Base-by-base conservation (phyloP, 495 filamentous ascomycete species). In the Hypoxylon lenormandii region DNA sequence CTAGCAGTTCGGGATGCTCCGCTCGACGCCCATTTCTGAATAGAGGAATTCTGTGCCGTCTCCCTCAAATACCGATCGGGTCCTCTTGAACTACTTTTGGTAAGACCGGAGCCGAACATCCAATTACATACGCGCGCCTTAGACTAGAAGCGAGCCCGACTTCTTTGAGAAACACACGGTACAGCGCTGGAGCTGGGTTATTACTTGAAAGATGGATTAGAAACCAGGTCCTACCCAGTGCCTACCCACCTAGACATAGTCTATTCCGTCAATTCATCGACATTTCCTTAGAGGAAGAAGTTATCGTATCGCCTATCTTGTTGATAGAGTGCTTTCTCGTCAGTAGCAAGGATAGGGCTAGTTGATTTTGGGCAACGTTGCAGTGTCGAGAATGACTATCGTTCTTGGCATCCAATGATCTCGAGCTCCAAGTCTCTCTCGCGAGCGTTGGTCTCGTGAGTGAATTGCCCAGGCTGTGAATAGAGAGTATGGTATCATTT, bases 351-450 rank as follows among this genome's bases (percentile, higher is more conserved):
- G 37, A 54, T 54, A 51, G 42, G 55, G 40, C 22, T 49, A 40
- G 55, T 45, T 48, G 23, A 52, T 49, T 22, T 22, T 47, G 10
- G 42, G 15, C 48, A 58, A 42, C 36, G 60, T 69, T 21, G 40
- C 42, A 69, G 64, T 60, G 33, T 53, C 28, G 38, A 50, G 43
- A n/a, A 21, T 23, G 16, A 55, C 26, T 55, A 52, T 48, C 40
- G 38, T 60, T 18, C 55, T 57, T 57, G 52, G 60, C 49, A 52
- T 10, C n/a, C 12, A 37, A 26, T 19, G 36, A 28, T 30, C 48
- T 30, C 0, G 5, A 11, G 26, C 11, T 26, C 16, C 16, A 45
- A 21, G 8, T 45, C 16, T 40, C n/a, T 49, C 30, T 7, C 8
- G 40, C 16, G 26, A 38, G 40, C 16, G 40, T 10, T 30, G 15